Evolutionary conservation across 2,329 filamentous ascomycete genomes (phyloP).

Genomic region (Arthrinium puccinioides): DNA sequence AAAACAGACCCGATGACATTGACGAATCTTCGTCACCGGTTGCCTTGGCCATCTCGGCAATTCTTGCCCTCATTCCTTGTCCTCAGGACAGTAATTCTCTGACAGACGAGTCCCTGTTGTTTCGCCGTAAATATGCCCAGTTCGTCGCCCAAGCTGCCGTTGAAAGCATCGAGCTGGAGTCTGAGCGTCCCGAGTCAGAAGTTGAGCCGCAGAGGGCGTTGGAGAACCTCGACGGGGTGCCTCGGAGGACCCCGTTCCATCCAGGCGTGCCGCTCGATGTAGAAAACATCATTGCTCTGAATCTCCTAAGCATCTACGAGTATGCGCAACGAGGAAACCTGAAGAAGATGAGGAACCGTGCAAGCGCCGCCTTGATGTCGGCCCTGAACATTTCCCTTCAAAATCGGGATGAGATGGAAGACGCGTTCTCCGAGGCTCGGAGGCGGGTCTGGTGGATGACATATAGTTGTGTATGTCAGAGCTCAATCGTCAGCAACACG

Average conservation of each 20-base stretch:
- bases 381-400: conserved; percentile 39
- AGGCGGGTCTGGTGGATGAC: conserved; percentile 48
- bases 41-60: conserved; percentile 38
- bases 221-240: conserved; percentile 23
- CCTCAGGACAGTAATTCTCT: conserved; percentile 28
- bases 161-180: conserved; percentile 40
- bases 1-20: conserved; percentile 26
- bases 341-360: conserved; percentile 41
- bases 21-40: conserved; percentile 35
- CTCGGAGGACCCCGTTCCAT: conserved; percentile 33
- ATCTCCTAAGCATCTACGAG: conserved; percentile 43
- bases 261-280: conserved; percentile 34
- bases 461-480: conserved; percentile 43
- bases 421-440: conserved; percentile 35
- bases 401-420: conserved; percentile 25
- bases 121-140: conserved; percentile 39
- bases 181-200: conserved; percentile 37
- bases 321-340: conserved; percentile 46
- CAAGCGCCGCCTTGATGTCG: conserved; percentile 37
- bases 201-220: conserved; percentile 36
- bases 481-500: conserved; percentile 41
- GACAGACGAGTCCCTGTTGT: conserved; percentile 30
- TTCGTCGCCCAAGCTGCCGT: conserved; percentile 39
- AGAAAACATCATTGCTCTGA: conserved; percentile 39
- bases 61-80: conserved; percentile 39